Conservation (phyloP, 2,329 filamentous ascomycete species). For the Zymoseptoria tritici region DNA sequence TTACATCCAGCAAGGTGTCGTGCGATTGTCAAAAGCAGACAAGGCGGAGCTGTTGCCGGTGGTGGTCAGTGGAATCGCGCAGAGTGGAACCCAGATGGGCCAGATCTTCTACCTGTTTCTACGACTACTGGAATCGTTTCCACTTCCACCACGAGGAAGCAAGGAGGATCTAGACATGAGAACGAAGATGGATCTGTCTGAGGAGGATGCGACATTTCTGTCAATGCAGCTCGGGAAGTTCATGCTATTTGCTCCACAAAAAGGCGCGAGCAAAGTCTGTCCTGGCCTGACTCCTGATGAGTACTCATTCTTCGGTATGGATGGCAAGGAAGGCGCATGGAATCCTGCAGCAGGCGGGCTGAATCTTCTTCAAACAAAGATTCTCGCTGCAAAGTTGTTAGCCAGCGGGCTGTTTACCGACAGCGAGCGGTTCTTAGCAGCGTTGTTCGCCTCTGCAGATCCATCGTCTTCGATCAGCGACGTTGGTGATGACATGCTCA, state of each 20-base stretch:
- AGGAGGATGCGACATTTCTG: slow-evolving; percentile 67
- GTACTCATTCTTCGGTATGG: slow-evolving; percentile 59
- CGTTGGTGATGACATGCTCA: slow-evolving; percentile 84
- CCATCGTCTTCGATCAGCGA: slow-evolving; percentile 71
- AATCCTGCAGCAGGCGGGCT: slow-evolving; percentile 55
- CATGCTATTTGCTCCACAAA: slow-evolving; percentile 53
- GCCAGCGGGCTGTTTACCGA: slow-evolving; percentile 82
- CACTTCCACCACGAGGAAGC: slow-evolving; percentile 67
- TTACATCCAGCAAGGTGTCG: slow-evolving; percentile 79
- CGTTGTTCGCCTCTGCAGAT: slow-evolving; percentile 75
- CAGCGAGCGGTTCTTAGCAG: slow-evolving; percentile 72
- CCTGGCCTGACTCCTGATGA: slow-evolving; percentile 60
- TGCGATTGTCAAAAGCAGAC: slow-evolving; percentile 52
- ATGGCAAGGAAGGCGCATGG: slow-evolving; percentile 63
- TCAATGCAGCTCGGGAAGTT: slow-evolving; percentile 70
- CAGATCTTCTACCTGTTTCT: slow-evolving; percentile 78
- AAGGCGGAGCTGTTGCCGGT: slow-evolving; percentile 66
- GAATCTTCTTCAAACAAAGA: slow-evolving; percentile 63
- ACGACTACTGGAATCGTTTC: slow-evolving; percentile 62
- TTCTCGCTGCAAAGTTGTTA: slow-evolving; percentile 62
- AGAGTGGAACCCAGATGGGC: slow-evolving; percentile 50
- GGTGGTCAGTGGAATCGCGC: slow-evolving; percentile 58
- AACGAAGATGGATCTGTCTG: slow-evolving; percentile 56
- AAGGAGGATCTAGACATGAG: slow-evolving; percentile 68
- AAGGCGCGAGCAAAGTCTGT: slow-evolving; percentile 33